Conservation (phyloP, 768 basidiomycete species). For the Psilocybe azurescens region DNA sequence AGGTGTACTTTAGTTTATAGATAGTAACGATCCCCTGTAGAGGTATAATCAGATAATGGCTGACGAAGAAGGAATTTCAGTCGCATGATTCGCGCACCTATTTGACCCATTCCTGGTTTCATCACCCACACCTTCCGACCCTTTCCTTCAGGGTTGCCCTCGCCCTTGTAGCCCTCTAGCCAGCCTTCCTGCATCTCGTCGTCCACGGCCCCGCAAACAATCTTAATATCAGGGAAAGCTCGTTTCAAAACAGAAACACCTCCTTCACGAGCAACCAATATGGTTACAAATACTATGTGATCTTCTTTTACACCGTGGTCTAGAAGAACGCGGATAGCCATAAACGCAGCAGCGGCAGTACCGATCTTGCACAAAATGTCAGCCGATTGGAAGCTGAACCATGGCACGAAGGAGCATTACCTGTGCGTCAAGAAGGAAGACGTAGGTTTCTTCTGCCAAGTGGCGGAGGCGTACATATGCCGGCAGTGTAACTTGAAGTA, state of each 20-base stretch:
- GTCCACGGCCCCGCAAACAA: slow-evolving; percentile 88
- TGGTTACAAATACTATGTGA: slow-evolving; percentile 88
- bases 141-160: slow-evolving; percentile 51
- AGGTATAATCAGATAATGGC: neutral
- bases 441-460: slow-evolving; percentile 72
- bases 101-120: slow-evolving; percentile 89
- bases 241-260: slow-evolving; percentile 77
- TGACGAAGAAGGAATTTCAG: neutral
- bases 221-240: slow-evolving; percentile 85
- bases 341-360: slow-evolving; percentile 91
- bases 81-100: slow-evolving; percentile 50
- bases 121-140: slow-evolving; percentile 81
- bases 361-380: slow-evolving; percentile 64
- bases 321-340: slow-evolving; percentile 92
- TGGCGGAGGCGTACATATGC: slow-evolving; percentile 68
- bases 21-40: slow-evolving; percentile 47
- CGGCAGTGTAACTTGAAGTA: slow-evolving; percentile 85
- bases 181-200: slow-evolving; percentile 76
- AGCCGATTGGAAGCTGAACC: neutral
- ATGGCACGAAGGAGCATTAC: slow-evolving; percentile 37
- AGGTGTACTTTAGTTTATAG: slow-evolving; percentile 23
- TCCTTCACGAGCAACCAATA: slow-evolving; percentile 84
- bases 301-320: slow-evolving; percentile 91
- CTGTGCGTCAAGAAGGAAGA: slow-evolving; percentile 91
- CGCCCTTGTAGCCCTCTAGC: slow-evolving; percentile 61